Evolutionary conservation across 2,329 filamentous ascomycete genomes (phyloP), one percentile per base, ranked within the genome.

Genomic region (Calonectria montana): DNA sequence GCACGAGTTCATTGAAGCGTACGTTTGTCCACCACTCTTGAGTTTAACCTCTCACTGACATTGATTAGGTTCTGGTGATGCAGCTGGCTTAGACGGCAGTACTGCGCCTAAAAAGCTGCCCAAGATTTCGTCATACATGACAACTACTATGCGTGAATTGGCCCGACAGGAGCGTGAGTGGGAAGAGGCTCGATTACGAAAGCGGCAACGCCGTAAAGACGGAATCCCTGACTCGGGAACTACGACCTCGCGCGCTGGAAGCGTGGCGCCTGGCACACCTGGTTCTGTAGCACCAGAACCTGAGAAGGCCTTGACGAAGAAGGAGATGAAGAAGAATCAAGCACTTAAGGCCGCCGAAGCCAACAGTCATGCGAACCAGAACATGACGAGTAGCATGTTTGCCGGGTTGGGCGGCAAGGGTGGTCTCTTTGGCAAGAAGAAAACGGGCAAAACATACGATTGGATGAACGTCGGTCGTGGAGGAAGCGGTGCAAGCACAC

Each of bases 301-400:
- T 1, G 88, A 90, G 75, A 96, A 95, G 82, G 88, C 91, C 4
- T 88, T 94, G 64, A 94, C 93, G 5, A 98, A 98, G 87, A 98
- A 98, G 85, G 95, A 98, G 82, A 88, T 87, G 72, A 91, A 93
- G 80, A 94, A 93, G 82, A 93, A 92, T 74, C 89, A 93, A 76
- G 90, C 91, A n/a, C 92, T 94, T 71, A 94, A 94, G 77, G 90
- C 92, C 25, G 93, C 91, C 0, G 94, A 97, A 79, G 93, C 93
- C 21, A 92, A 92, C 70, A 94, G 93, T 75, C 95, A 96, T 75
- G 91, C 92, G 25, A 94, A 93, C 74, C 95, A 96, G 29, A 98
- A 98, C 81, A 88, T 91, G 67, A 98, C 96, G 0, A 94, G 94
- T 67, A 92, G 91, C 73, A 90, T 95, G 86, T 94, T 94, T 73